A percentile compares a stretch with the other conserved stretches of the same genome.
These are phyloP conservation scores for Choiromyces venosus DNA, from an alignment of 495 filamentous ascomycete genomes.

Conservation along the genomic window DNA sequence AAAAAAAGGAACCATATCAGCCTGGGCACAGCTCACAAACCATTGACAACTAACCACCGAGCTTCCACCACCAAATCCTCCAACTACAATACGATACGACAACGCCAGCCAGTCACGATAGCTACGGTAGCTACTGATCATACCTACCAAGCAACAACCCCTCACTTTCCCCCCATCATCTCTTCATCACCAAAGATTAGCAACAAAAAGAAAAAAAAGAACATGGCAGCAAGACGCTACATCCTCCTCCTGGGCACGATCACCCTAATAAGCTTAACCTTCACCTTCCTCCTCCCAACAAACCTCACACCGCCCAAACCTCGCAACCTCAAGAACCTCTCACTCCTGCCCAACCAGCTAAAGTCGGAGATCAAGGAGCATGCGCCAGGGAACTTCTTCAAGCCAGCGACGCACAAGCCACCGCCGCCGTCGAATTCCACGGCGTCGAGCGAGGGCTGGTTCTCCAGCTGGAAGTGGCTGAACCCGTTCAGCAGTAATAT, in stretches of 20 bases:
- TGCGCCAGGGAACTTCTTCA: slow-evolving; percentile 51
- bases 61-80: not conserved
- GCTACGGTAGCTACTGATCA: too few relatives aligned
- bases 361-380: slow-evolving; percentile 43
- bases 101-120: too few relatives aligned
- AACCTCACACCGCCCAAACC: not conserved
- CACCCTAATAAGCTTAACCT: not conserved
- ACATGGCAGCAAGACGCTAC: not conserved
- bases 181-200: not conserved
- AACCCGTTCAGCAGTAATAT: slow-evolving; percentile 81
- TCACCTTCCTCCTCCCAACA: not conserved
- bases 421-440: slow-evolving; percentile 69
- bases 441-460: slow-evolving; percentile 70
- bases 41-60: not conserved
- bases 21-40: too few relatives aligned
- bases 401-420: slow-evolving; percentile 66
- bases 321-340: slow-evolving; percentile 6
- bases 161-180: not conserved
- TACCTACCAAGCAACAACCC: not conserved
- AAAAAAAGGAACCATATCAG: not conserved
- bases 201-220: not conserved
- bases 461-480: slow-evolving; percentile 79
- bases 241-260: not conserved
- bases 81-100: not conserved
- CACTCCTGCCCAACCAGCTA: slow-evolving; percentile 4